These are phyloP conservation scores for Ampelocalamus luodianensis DNA, from an alignment of 176 grass and related monocot species.

Conservation along the genomic window DNA sequence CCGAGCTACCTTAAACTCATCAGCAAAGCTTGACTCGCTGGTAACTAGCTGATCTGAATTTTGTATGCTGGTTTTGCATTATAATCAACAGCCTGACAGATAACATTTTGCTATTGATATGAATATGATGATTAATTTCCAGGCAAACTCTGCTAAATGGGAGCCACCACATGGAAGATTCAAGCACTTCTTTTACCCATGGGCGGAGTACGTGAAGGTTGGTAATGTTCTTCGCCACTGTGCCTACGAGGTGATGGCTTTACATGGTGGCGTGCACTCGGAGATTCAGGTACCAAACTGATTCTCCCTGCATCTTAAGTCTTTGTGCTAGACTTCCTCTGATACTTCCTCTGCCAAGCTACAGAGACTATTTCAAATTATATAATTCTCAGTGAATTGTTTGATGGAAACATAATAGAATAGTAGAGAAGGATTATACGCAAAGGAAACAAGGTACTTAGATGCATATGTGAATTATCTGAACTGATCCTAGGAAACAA, in stretches of 20 bases:
- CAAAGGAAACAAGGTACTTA: neutral
- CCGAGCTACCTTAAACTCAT: conserved; percentile 65
- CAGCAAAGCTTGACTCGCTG: conserved; percentile 73
- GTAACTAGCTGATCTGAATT: conserved; percentile 39
- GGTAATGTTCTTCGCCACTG: conserved; percentile 68
- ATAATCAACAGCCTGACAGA: neutral
- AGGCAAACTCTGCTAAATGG: conserved; percentile 88
- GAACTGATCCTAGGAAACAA: conserved; percentile 33
- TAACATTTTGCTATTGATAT: conserved; percentile 5
- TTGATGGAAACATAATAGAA: conserved; percentile 27
- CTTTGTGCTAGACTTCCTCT: neutral
- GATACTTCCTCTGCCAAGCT: neutral
- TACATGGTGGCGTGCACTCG: conserved; percentile 80
- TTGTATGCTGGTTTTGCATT: conserved; percentile 1
- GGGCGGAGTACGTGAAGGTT: conserved; percentile 71
- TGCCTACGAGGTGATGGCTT: conserved; percentile 81
- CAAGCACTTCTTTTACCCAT: conserved; percentile 73
- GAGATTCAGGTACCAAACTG: conserved; percentile 73
- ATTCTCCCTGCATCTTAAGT: conserved; percentile 16
- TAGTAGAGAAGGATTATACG: neutral
- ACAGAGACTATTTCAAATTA: neutral
- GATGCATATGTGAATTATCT: conserved; percentile 14
- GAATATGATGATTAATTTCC: conserved; percentile 29
- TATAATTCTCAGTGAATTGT: neutral
- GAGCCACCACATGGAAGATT: conserved; percentile 86